These are phyloP conservation scores for Neurospora hispaniola DNA, from an alignment of 495 filamentous ascomycete species.

Conservation along the genomic window DNA sequence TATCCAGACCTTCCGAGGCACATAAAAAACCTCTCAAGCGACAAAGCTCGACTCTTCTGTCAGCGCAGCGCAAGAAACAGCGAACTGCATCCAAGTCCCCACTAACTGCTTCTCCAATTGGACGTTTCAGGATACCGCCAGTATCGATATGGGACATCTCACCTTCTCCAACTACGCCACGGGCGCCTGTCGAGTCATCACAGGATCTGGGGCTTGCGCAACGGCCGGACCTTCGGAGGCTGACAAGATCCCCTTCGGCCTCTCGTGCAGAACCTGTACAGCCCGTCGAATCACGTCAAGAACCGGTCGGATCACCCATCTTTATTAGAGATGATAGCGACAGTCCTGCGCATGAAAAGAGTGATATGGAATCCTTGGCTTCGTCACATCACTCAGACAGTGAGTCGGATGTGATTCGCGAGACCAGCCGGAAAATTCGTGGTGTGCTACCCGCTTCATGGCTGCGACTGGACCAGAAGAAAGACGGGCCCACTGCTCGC, in stretches of 20 bases:
- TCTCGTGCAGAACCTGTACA: not conserved
- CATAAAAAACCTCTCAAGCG: conserved; percentile 10
- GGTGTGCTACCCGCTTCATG: conserved; percentile 89
- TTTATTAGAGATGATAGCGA: conserved; percentile 9
- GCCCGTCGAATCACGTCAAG: not conserved
- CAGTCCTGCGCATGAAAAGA: not conserved
- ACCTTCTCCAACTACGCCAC: conserved; percentile 11
- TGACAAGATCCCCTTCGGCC: not conserved
- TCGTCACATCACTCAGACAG: conserved; percentile 20
- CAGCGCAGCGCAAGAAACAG: conserved; percentile 13
- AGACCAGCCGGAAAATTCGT: conserved; percentile 47
- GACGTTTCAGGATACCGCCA: conserved; percentile 6
- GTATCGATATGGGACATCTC: conserved; percentile 10
- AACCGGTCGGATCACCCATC: conserved; percentile 1
- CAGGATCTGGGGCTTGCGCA: conserved; percentile 5
- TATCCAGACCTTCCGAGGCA: conserved; percentile 4
- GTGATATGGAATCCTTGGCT: conserved; percentile 9
- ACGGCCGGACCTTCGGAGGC: not conserved
- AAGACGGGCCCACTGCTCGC: conserved; percentile 16
- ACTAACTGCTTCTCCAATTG: conserved; percentile 12
- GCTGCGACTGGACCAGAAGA: conserved; percentile 58
- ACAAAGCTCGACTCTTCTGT: conserved; percentile 6
- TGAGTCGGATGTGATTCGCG: conserved; percentile 34
- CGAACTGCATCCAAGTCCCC: conserved; percentile 11
- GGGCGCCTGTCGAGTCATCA: not conserved